Percentiles rank a stretch among this genome's conserved stretches.
Evolutionary conservation across 331 rosid species (phyloP).

Genomic region (Arachis monticola): DNA sequence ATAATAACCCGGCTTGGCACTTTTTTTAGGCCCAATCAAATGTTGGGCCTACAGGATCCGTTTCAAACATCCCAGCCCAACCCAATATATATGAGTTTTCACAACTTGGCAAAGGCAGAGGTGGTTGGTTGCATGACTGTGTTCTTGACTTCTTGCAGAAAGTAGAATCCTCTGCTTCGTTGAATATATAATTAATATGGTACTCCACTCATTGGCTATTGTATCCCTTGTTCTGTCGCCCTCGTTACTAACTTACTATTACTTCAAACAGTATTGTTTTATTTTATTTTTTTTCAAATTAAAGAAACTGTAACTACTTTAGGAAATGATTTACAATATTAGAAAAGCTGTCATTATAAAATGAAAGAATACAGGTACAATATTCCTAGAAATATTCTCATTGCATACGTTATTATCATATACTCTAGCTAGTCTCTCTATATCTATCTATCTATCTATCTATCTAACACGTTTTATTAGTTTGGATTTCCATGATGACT

Average conservation of each 20-base stretch:
- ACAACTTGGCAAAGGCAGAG: neutral
- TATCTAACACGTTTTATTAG: neutral
- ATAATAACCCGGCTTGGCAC: no score
- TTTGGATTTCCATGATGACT: neutral
- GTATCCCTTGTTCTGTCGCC: neutral
- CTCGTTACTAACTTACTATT: neutral
- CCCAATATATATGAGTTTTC: no score
- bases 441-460: no score
- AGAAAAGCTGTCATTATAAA: neutral
- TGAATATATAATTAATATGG: neutral
- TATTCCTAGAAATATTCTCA: neutral
- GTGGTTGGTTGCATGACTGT: neutral
- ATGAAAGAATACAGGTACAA: neutral
- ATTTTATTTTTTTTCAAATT: slow-evolving; percentile 1
- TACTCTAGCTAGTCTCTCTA: neutral
- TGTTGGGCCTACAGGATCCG: no score
- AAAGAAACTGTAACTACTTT: neutral
- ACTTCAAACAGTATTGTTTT: neutral
- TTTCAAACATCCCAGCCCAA: no score
- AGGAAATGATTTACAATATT: neutral
- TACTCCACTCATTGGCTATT: neutral
- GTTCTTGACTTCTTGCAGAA: neutral
- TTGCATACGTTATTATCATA: neutral
- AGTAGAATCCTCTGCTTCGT: neutral
- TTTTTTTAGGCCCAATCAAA: no score